Evolutionary conservation across 2,329 filamentous ascomycete genomes (phyloP).

Genomic region (Beauveria medogensis): DNA sequence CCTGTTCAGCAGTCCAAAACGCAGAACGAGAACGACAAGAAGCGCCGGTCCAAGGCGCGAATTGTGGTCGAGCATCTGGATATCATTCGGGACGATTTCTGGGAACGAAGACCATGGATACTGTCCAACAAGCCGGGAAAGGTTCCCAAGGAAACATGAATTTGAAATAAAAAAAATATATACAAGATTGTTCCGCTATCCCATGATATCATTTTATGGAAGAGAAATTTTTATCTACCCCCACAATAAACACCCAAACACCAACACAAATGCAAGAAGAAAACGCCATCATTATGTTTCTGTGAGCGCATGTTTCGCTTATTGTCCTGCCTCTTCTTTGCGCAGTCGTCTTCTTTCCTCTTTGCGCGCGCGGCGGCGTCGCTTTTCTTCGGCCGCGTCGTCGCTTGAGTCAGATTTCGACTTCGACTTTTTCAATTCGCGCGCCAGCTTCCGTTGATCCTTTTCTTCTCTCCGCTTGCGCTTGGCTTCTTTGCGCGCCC

Average conservation of each 20-base stretch:
- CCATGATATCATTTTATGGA: background rate
- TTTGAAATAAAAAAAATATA: background rate
- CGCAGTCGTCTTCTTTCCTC: constrained; percentile 35
- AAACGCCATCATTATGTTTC: background rate
- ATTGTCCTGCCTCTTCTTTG: constrained; percentile 20
- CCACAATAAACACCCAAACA: background rate
- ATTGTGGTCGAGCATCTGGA: constrained; percentile 82
- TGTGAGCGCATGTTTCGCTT: background rate
- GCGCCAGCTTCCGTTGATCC: constrained; percentile 6
- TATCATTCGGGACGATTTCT: constrained; percentile 93
- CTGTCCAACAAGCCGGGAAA: constrained; percentile 66
- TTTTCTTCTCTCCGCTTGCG: constrained; percentile 15
- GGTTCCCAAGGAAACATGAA: constrained; percentile 51
- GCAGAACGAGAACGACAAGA: constrained; percentile 76
- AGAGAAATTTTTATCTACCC: background rate
- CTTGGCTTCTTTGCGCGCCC: constrained; percentile 27
- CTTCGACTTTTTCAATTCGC: constrained; percentile 22
- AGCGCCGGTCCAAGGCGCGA: constrained; percentile 69
- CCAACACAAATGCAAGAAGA: constrained; percentile 6
- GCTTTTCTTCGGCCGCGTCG: constrained; percentile 35
- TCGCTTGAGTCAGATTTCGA: constrained; percentile 22
- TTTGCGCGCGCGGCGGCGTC: constrained; percentile 34
- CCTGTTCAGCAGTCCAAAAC: constrained; percentile 59
- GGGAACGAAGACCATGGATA: constrained; percentile 80
- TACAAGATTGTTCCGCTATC: background rate